Percentiles rank a stretch among this genome's conserved stretches.
Evolutionary conservation across 805 yeast genomes (phyloP).

Genomic region (Zygoascus ofunaensis): DNA sequence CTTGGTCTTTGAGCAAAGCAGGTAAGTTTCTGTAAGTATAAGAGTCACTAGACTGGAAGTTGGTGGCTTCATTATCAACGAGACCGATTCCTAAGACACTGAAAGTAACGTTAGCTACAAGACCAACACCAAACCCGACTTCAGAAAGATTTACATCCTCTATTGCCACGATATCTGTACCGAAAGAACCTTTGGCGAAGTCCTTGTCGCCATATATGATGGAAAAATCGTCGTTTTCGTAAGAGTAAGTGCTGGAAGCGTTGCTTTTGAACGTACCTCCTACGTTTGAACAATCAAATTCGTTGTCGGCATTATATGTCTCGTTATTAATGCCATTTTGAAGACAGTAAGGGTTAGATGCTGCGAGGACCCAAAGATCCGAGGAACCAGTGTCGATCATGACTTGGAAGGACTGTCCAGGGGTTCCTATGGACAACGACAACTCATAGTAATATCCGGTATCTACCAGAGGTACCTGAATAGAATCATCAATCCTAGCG

Average conservation of each 20-base stretch:
- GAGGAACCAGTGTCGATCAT: conserved; percentile 64
- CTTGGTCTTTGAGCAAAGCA: conserved; percentile 29
- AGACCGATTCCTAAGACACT: conserved; percentile 4
- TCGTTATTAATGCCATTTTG: conserved; percentile 5
- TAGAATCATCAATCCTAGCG: background rate
- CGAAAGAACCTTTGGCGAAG: background rate
- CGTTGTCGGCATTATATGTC: conserved; percentile 3
- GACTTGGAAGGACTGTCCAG: conserved; percentile 43
- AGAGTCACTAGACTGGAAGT: conserved; percentile 15
- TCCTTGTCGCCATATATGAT: background rate
- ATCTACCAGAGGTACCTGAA: background rate
- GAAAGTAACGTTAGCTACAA: background rate
- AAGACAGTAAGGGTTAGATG: conserved; percentile 9
- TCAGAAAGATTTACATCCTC: background rate
- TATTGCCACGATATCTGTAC: background rate
- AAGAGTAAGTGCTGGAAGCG: conserved; percentile 1
- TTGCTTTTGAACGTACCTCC: background rate
- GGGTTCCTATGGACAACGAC: conserved; percentile 43
- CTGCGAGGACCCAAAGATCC: conserved; percentile 47
- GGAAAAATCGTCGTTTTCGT: background rate
- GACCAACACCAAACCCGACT: conserved; percentile 1
- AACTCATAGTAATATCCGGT: conserved; percentile 9
- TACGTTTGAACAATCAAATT: conserved; percentile 1
- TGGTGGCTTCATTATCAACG: conserved; percentile 27
- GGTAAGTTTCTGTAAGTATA: conserved; percentile 27